Conservation (phyloP, 2,329 filamentous ascomycete genomes). For the Metarhizium humberi region DNA sequence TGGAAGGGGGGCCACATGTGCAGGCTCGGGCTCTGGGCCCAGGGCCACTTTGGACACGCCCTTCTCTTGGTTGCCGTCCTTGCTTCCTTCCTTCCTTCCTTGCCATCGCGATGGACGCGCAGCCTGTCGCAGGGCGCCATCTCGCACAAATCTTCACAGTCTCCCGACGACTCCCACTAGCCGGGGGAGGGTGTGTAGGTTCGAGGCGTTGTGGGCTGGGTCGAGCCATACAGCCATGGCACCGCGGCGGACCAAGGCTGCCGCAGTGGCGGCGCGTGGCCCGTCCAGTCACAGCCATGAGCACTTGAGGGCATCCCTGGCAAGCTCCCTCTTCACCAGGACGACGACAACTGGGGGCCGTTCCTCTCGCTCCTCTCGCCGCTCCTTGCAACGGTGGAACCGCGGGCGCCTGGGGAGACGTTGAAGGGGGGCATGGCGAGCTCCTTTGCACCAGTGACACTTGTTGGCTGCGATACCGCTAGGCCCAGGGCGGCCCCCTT, state of each 20-base stretch:
- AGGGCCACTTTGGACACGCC: not conserved
- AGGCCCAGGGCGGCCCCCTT: constrained; percentile 5
- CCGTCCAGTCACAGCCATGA: constrained; percentile 5
- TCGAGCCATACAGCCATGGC: not conserved
- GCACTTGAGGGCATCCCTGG: constrained; percentile 3
- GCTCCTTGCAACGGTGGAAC: constrained; percentile 3
- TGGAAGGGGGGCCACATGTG: not conserved
- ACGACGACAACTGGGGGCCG: constrained; percentile 1
- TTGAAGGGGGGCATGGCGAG: not conserved
- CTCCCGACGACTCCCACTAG: constrained; percentile 2
- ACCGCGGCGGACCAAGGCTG: constrained; percentile 4
- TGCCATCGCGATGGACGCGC: not conserved
- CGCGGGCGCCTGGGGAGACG: constrained; percentile 1
- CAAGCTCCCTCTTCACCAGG: constrained; percentile 7
- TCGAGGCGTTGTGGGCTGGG: constrained; percentile 1
- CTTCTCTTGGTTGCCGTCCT: too few species aligned
- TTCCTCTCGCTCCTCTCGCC: not conserved
- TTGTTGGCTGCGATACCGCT: not conserved
- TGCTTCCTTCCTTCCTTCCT: not conserved
- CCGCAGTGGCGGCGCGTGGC: constrained; percentile 10
- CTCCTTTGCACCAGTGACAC: not conserved
- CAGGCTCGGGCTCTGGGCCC: not conserved
- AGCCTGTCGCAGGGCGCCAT: not conserved
- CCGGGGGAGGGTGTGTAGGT: constrained; percentile 1
- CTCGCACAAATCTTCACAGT: constrained; percentile 3